Evolutionary conservation across 148 eudicot genomes (phyloP).

Genomic region (Drosera capensis): DNA sequence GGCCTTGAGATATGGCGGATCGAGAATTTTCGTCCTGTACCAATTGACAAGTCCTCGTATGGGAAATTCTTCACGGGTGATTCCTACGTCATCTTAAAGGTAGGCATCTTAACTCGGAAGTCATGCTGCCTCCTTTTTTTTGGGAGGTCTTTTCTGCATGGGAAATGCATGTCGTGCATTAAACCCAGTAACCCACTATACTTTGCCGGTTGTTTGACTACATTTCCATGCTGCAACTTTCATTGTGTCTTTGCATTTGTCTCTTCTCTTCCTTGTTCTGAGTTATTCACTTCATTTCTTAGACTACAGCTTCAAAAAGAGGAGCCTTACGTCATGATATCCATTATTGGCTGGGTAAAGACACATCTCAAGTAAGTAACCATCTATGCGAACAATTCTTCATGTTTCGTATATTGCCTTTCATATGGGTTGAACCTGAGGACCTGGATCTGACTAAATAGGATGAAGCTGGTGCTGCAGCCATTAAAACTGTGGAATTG

Average conservation of each 20-base stretch:
- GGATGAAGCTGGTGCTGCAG: slow-evolving; percentile 95
- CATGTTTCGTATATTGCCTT: neutral
- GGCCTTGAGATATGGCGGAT: slow-evolving; percentile 1
- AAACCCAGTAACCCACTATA: no score
- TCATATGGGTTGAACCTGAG: slow-evolving; percentile 7
- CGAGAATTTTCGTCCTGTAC: slow-evolving; percentile 1
- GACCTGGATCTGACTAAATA: slow-evolving; percentile 16
- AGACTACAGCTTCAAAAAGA: slow-evolving; percentile 68
- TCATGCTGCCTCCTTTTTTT: no score
- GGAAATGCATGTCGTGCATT: no score
- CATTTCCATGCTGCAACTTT: no score
- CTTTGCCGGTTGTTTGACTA: no score
- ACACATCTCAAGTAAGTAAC: slow-evolving; percentile 78
- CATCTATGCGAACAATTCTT: slow-evolving; percentile 2
- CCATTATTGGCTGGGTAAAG: slow-evolving; percentile 98
- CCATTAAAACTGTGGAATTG: slow-evolving; percentile 76
- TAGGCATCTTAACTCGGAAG: no score
- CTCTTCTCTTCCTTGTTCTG: no score
- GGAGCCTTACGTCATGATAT: slow-evolving; percentile 81
- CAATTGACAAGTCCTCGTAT: neutral
- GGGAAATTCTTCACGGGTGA: neutral
- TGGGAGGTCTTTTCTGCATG: no score
- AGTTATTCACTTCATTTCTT: slow-evolving; percentile 13
- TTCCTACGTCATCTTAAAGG: neutral
- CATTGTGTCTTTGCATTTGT: no score